These are phyloP conservation scores for Sanchytrium tribonematis DNA, from an alignment of 371 early-diverging fungal species.

Conservation along the genomic window DNA sequence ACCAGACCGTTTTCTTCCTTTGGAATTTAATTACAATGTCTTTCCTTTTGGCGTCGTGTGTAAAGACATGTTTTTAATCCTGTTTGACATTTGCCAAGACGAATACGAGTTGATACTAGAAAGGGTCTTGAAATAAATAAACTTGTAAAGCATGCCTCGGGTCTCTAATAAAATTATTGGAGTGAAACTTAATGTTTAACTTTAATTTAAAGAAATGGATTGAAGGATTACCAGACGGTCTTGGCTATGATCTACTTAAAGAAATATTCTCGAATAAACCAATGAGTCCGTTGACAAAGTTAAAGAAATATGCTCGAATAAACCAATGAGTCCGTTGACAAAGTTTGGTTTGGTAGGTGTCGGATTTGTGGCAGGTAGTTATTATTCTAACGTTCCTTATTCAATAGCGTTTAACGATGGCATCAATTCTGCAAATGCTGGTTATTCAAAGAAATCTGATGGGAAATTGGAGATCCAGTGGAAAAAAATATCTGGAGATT, in stretches of 20 bases:
- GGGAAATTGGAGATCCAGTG: neutral
- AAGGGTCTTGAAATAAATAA: too few species aligned
- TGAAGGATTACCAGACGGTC: neutral
- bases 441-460: neutral
- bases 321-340: neutral
- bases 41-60: too few species aligned
- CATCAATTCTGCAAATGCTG: neutral
- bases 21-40: too few species aligned
- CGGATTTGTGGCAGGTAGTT: neutral
- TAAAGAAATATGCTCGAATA: neutral
- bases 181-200: neutral
- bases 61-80: too few species aligned
- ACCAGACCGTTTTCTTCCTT: too few species aligned
- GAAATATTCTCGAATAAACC: neutral
- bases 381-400: too few species aligned
- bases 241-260: neutral
- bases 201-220: neutral
- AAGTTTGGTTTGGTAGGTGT: neutral
- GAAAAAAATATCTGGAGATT: neutral
- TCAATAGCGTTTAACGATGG: neutral
- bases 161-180: too few species aligned
- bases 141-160: too few species aligned
- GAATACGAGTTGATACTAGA: too few species aligned
- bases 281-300: slow-evolving; percentile 1
- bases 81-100: too few species aligned